Evolutionary conservation across 2,329 filamentous ascomycete genomes (phyloP), one percentile per base, ranked within the genome.

Genomic region (Blastomyces parvus): DNA sequence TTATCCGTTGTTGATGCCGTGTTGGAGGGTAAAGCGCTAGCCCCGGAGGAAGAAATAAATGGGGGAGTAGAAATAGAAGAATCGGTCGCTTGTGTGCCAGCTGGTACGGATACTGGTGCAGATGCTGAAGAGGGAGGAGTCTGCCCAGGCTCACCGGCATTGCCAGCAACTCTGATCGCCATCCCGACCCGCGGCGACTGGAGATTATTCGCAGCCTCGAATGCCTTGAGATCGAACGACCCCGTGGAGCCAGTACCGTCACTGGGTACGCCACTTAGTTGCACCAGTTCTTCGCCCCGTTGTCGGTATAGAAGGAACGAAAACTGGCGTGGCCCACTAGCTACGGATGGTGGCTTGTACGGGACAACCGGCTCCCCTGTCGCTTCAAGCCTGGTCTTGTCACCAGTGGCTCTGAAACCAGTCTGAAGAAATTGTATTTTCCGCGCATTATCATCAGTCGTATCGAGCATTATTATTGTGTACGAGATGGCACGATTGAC

Each of bases 391-490:
- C 64, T 64, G 8, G 64, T 64, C 58, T 66, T 66, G 22, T 66
- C 62, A 46, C 62, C 64, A 3, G 50, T 61, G 9, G 64, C 50
- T 48, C 55, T 50, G 55, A 66, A 66, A 36, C 52, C 63, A 11
- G 42, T 53, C 36, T 66, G 64, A 14, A 66, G 36, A 44, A 42
- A 66, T n/a, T 64, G 64, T 4, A 66, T 19, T 7, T 44, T 64
- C 3, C 60, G 46, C 2, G 58, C 36, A n/a, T n/a, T 22, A 14
- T 22, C 17, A 17, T 64, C 58, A 13, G 64, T 66, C 13, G 64
- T 64, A 19, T 66, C 64, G 25, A 66, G 46, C 64, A 66, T 66
- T 56, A 64, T 44, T 14, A 66, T 64, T 19, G 46, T 59, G 27
- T 64, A 66, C n/a, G 42, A 27, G 33, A 58, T 30, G 9, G 62